These are phyloP conservation scores for Calocybe gangraenosa DNA, from an alignment of 768 basidiomycete genomes.

Conservation along the genomic window DNA sequence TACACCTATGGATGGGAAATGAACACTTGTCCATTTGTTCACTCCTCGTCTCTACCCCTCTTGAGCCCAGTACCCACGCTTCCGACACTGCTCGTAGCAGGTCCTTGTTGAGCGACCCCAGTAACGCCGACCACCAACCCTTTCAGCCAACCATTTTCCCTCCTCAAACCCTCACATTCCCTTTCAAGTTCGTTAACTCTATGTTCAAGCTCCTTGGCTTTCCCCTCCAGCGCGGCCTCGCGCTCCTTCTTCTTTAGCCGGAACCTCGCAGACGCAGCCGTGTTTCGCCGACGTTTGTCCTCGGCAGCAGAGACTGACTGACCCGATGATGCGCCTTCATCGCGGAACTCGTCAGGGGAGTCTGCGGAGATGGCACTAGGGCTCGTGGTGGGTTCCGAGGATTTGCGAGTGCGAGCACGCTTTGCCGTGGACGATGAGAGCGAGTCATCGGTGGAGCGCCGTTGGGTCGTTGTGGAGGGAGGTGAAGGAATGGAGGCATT, in stretches of 20 bases:
- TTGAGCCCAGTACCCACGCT: slow-evolving; percentile 12
- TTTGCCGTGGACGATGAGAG: slow-evolving; percentile 33
- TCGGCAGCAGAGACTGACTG: slow-evolving; percentile 54
- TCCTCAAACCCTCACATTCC: slow-evolving; percentile 83
- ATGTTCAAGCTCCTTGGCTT: slow-evolving; percentile 79
- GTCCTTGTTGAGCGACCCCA: slow-evolving; percentile 50
- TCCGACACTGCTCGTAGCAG: background rate
- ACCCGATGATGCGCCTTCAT: background rate
- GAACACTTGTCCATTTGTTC: background rate
- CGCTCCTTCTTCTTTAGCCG: slow-evolving; percentile 95
- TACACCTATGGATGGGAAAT: background rate
- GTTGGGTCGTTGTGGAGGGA: slow-evolving; percentile 13
- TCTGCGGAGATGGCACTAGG: slow-evolving; percentile 26
- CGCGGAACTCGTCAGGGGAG: too few species aligned
- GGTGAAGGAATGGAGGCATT: too few species aligned
- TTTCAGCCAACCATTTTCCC: slow-evolving; percentile 93
- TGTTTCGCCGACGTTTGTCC: slow-evolving; percentile 92
- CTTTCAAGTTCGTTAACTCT: slow-evolving; percentile 81
- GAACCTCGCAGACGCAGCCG: slow-evolving; percentile 90
- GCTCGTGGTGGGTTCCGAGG: slow-evolving; percentile 31
- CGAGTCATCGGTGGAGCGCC: slow-evolving; percentile 26
- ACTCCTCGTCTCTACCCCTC: slow-evolving; percentile 18
- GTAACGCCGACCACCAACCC: slow-evolving; percentile 87
- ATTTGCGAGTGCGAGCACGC: slow-evolving; percentile 53
- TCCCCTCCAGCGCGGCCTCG: slow-evolving; percentile 82